Base-by-base conservation (phyloP, 805 yeast genomes). In the Barnettozyma sucrosica region DNA sequence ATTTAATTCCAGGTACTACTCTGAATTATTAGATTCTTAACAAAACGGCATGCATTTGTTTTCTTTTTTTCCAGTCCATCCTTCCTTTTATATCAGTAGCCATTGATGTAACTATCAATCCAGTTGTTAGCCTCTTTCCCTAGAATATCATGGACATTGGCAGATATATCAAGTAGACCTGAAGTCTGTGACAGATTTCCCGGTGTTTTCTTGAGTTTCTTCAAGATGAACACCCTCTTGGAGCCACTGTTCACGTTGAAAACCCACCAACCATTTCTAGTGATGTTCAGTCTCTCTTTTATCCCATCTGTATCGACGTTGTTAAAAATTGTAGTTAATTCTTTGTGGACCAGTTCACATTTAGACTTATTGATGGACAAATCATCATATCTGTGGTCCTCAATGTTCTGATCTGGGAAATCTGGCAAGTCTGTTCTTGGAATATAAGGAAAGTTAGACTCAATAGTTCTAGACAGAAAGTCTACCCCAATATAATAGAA, bases 181-280 rank as follows among this genome's bases (percentile, higher is more conserved):
- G 30, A 19, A 18, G 18, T 18, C 23, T 32, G 20, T 3, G 46
- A 26, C 7, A 26, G 8, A 23, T 28, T 24, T 24, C 36, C 21
- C 13, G 40, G 45, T 26, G 20, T 5, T 32, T 48, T 40, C 43
- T 46, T 50, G 50, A 53, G 51, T 44, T 50, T 57, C 43, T 56
- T 57, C 10, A 56, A 18, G 5, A 57, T 55, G 33, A 53, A 41
- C 7, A 56, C 48, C 3, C 41, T 43, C 7, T 46, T 46, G 1
- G 34, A 40, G 1, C 38, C 20, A n/a, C 44, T 42, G 5, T 34
- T 24, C 23, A 47, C 36, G 23, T 50, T 48, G 37, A 52, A 57
- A 7, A 55, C 45, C 62, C 62, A 59, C 64, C 64, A 59, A 1
- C 59, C 59, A 39, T 54, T 53, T 24, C 49, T 50, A 9, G 54